Evolutionary conservation across 352 stramenopile genomes (phyloP).

Genomic region (Lagenidium giganteum): DNA sequence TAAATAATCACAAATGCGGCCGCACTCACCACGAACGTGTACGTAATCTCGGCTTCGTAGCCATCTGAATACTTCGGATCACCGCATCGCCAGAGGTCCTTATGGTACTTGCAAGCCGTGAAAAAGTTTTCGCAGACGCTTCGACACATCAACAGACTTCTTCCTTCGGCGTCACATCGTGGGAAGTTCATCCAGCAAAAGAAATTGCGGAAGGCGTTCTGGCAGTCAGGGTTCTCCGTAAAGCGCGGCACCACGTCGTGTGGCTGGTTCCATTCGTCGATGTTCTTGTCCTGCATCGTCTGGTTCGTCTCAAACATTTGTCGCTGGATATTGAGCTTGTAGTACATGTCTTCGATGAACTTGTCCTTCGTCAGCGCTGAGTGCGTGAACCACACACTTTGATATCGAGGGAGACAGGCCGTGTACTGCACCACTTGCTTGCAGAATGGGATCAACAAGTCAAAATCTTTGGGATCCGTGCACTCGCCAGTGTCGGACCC

Average conservation of each 20-base stretch:
- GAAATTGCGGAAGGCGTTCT: slow-evolving; percentile 89
- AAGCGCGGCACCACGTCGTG: slow-evolving; percentile 72
- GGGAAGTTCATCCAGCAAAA: slow-evolving; percentile 92
- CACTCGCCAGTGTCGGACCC: slow-evolving; percentile 60
- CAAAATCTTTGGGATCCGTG: slow-evolving; percentile 53
- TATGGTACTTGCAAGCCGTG: slow-evolving; percentile 72
- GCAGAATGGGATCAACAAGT: slow-evolving; percentile 68
- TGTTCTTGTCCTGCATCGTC: slow-evolving; percentile 43
- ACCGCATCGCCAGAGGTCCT: slow-evolving; percentile 86
- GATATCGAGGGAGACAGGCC: slow-evolving; percentile 61
- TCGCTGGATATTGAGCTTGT: slow-evolving; percentile 50
- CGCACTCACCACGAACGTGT: slow-evolving; percentile 49
- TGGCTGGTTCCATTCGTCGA: slow-evolving; percentile 62
- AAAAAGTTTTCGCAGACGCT: slow-evolving; percentile 91
- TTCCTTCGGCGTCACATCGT: slow-evolving; percentile 79
- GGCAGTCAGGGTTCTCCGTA: slow-evolving; percentile 81
- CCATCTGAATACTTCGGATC: slow-evolving; percentile 72
- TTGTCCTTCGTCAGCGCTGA: slow-evolving; percentile 67
- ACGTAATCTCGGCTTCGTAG: slow-evolving; percentile 49
- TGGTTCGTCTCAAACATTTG: slow-evolving; percentile 62
- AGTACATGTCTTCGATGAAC: slow-evolving; percentile 63
- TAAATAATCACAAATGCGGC: not conserved
- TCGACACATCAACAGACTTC: slow-evolving; percentile 79
- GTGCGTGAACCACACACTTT: slow-evolving; percentile 77
- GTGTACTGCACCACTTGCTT: slow-evolving; percentile 65